phyloP scores from a whole-genome alignment of 345 rosid species.

The Eucalyptus marginata region DNA sequence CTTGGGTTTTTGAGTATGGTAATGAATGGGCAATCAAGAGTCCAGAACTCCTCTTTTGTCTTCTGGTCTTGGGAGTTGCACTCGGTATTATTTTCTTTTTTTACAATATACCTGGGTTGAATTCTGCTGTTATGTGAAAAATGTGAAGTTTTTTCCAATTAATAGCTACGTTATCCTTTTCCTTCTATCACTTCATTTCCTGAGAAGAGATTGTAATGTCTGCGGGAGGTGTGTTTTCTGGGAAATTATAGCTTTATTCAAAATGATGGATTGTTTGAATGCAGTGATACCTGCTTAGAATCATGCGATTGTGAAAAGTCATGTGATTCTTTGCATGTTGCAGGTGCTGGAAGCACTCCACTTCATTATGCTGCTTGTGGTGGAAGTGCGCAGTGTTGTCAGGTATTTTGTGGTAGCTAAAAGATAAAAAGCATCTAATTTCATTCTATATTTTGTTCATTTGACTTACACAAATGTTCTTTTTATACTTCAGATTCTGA shows the following conservation, averaged over 20 bases:
- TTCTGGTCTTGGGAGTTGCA: background rate
- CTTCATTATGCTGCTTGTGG: constrained; percentile 99
- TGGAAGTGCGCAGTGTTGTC: constrained; percentile 85
- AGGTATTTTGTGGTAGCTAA: constrained; percentile 30
- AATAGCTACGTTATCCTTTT: background rate
- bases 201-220: background rate
- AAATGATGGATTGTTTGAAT: background rate
- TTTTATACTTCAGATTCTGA: constrained; percentile 50
- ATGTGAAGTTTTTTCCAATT: background rate
- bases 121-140: background rate
- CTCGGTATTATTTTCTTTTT: background rate
- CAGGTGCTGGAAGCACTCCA: constrained; percentile 93
- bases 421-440: background rate
- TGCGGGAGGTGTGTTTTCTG: background rate
- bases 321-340: background rate
- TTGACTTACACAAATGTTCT: background rate
- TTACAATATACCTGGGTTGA: background rate
- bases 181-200: background rate
- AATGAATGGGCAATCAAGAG: background rate
- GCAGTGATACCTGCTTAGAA: background rate
- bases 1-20: background rate
- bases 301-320: background rate
- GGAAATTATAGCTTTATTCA: background rate
- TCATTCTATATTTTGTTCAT: background rate
- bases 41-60: background rate